Evolutionary conservation across 2,329 filamentous ascomycete genomes (phyloP).

Genomic region (Cladosporium sp.): DNA sequence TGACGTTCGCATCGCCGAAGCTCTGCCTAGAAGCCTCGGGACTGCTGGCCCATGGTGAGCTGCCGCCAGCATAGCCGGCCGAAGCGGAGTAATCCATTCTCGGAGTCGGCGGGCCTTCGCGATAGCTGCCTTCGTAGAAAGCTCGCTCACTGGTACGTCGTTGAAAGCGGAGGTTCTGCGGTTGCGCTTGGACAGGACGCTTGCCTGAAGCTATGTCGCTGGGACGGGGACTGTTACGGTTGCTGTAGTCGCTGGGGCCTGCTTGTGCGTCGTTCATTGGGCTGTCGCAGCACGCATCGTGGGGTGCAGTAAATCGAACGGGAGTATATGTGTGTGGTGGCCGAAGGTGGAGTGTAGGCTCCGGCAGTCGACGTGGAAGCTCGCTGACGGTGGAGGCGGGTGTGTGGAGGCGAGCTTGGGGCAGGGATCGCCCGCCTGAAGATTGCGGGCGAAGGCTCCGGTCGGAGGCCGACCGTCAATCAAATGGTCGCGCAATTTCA

Average conservation of each 20-base stretch:
- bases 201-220: constrained; percentile 22
- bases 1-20: constrained; percentile 33
- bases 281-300: constrained; percentile 5
- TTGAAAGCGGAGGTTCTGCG: constrained; percentile 29
- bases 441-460: not conserved
- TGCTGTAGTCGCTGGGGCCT: constrained; percentile 2
- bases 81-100: constrained; percentile 59
- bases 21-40: constrained; percentile 46
- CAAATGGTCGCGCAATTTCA: not conserved
- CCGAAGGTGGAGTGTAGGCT: not conserved
- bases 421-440: constrained; percentile 4
- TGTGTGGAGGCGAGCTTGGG: not conserved
- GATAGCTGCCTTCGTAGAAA: constrained; percentile 27
- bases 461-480: not conserved
- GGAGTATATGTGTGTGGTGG: not conserved
- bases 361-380: not conserved
- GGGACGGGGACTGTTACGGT: not conserved
- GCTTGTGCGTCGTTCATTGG: constrained; percentile 8
- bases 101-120: constrained; percentile 22
- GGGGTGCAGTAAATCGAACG: not conserved
- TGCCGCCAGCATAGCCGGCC: constrained; percentile 36
- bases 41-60: constrained; percentile 60
- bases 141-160: constrained; percentile 30
- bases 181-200: constrained; percentile 2
- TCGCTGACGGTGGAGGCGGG: not conserved